Percentiles rank a stretch among this genome's conserved stretches.
Conservation (phyloP, 768 basidiomycete genomes). For the Tephrocybe sp. region DNA sequence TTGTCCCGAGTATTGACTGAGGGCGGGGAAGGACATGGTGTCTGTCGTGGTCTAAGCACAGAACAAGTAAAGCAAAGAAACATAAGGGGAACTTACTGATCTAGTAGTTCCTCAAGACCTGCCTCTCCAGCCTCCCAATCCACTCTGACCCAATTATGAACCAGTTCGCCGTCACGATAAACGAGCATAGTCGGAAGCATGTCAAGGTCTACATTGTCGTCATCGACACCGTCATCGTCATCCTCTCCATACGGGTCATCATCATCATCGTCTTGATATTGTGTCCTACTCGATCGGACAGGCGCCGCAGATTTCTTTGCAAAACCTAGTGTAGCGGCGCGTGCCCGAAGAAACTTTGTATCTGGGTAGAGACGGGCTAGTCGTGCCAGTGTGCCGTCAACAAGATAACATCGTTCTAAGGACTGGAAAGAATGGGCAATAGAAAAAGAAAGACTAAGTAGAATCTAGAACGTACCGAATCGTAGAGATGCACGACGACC, state of each 20-base stretch:
- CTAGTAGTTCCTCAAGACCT: constrained; percentile 69
- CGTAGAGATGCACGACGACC: constrained; percentile 87
- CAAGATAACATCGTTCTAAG: constrained; percentile 66
- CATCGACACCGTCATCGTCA: constrained; percentile 46
- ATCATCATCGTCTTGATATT: constrained; percentile 24
- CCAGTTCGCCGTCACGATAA: constrained; percentile 78
- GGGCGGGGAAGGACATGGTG: constrained; percentile 39
- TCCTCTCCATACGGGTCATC: constrained; percentile 30
- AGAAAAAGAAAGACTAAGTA: neutral
- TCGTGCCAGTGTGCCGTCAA: constrained; percentile 67
- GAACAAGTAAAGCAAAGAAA: neutral
- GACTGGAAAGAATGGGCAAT: constrained; percentile 44
- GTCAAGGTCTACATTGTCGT: constrained; percentile 73
- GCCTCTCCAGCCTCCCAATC: constrained; percentile 79
- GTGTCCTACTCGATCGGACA: constrained; percentile 29
- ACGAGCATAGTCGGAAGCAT: constrained; percentile 79
- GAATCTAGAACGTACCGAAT: constrained; percentile 55
- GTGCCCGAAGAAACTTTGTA: constrained; percentile 80
- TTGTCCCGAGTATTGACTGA: constrained; percentile 27
- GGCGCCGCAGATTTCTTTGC: constrained; percentile 33
- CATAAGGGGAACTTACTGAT: constrained; percentile 43
- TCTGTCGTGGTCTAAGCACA: constrained; percentile 21
- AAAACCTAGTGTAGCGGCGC: constrained; percentile 77
- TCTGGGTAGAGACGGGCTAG: constrained; percentile 70
- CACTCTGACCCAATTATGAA: constrained; percentile 87